Percentiles rank a stretch among this genome's conserved stretches.
Evolutionary conservation across 495 filamentous ascomycete genomes (phyloP).

Genomic region (Xylaria grammica): DNA sequence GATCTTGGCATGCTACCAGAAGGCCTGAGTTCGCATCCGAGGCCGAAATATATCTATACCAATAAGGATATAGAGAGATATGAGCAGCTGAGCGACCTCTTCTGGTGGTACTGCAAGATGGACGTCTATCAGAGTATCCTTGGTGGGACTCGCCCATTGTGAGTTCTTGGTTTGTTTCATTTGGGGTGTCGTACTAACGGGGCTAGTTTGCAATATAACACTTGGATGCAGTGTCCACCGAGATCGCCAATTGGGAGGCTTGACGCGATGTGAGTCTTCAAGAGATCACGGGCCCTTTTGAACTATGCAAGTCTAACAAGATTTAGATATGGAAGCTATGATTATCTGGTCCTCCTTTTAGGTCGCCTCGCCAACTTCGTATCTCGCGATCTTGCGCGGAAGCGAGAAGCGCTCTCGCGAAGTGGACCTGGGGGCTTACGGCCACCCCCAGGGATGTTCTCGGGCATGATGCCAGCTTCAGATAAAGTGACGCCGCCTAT

Average conservation of each 20-base stretch:
- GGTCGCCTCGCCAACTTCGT: conserved; percentile 84
- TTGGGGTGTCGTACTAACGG: conserved; percentile 24
- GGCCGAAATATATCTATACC: conserved; percentile 51
- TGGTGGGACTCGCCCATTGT: conserved; percentile 85
- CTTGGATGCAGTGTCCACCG: conserved; percentile 85
- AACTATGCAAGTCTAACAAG: conserved; percentile 14
- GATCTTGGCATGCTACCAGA: conserved; percentile 38
- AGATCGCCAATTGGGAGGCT: conserved; percentile 77
- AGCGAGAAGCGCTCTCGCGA: conserved; percentile 63
- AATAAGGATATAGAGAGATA: conserved; percentile 78
- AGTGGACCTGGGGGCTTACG: conserved; percentile 40
- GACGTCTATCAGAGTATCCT: conserved; percentile 90
- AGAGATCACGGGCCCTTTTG: background rate
- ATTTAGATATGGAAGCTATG: conserved; percentile 75
- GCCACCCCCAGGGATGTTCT: conserved; percentile 52
- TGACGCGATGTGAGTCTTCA: conserved; percentile 66
- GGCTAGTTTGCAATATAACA: conserved; percentile 74
- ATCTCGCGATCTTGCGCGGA: conserved; percentile 76
- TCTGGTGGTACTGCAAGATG: conserved; percentile 97
- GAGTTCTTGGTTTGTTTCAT: conserved; percentile 44
- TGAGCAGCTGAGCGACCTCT: conserved; percentile 82
- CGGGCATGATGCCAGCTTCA: conserved; percentile 68
- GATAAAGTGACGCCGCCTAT: conserved; percentile 58
- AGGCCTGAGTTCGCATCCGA: conserved; percentile 30
- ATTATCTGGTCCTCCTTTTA: conserved; percentile 82